Base-by-base conservation (phyloP, 2,329 filamentous ascomycete genomes). In the Camptophora hylomeconis region DNA sequence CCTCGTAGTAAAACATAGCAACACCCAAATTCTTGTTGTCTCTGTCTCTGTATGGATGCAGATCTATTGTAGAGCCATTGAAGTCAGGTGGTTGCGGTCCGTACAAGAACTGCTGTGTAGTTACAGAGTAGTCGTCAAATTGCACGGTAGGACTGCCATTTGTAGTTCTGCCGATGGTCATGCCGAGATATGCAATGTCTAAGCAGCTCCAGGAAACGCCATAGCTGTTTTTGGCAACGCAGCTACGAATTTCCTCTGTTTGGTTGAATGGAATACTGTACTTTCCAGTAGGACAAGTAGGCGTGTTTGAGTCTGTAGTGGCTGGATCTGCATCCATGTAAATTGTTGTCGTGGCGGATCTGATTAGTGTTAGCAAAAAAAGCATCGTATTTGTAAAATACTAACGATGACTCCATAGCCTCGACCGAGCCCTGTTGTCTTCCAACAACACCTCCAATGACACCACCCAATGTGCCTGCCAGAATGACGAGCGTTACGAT, bases 1-100 rank as follows among this genome's bases (percentile, higher is more conserved):
- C 48, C 14, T 67, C 52, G 38, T 67, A 63, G 45, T 79, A 79
- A 41, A 75, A 75, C 45, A 66, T 69, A 5, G 74, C 73, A 9
- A 73, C 71, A 2, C 75, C 75, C 36, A 65, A 58, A 9, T 52
- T 52, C 20, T 60, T 55, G 32, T 68, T 65, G 35, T 70, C 65
- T 20, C 63, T 59, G 47, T 80, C 75, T 19, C 56, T 52, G 22
- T 73, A 69, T 17, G 74, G 57, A 13, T 58, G 53, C 35, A 79
- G 49, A 2, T 56, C 48, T 37, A 68, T 58, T 16, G 60, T 51
- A 6, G 42, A 47, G 20, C 47, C 35, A 9, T 46, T 43, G 24
- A 69, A 54, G 17, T 59, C 47, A 1, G 72, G 72, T n/a, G 64
- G 55, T 45, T 79, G 74, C 3, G 71, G 59, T 9, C 75, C 75